These are phyloP conservation scores for Cytospora schulzeri DNA, from an alignment of 2,329 filamentous ascomycete genomes.

Conservation along the genomic window DNA sequence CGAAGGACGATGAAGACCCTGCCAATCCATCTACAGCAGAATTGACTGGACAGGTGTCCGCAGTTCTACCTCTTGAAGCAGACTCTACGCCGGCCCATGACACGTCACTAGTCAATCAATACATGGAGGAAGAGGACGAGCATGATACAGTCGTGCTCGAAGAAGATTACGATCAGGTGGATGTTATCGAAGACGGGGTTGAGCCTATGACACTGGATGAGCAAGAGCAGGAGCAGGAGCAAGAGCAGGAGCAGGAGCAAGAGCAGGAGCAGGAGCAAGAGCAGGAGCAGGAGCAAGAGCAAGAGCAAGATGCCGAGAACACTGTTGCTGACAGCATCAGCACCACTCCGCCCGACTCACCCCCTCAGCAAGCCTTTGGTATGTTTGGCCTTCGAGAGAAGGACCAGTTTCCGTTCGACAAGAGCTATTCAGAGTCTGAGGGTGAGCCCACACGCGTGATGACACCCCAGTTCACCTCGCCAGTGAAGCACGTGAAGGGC, in stretches of 20 bases:
- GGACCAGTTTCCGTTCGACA: constrained; percentile 47
- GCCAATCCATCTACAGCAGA: neutral
- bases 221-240: constrained; percentile 39
- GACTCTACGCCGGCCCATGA: constrained; percentile 33
- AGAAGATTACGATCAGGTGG: constrained; percentile 22
- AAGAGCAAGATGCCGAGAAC: constrained; percentile 27
- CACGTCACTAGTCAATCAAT: constrained; percentile 8
- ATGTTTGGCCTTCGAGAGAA: constrained; percentile 51
- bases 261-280: constrained; percentile 39
- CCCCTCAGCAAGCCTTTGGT: constrained; percentile 34
- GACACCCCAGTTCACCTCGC: constrained; percentile 19
- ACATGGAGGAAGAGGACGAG: constrained; percentile 26
- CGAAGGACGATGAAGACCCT: constrained; percentile 14
- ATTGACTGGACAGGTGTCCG: constrained; percentile 23
- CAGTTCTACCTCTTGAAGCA: constrained; percentile 36
- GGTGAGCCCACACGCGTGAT: constrained; percentile 45
- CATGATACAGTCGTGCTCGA: constrained; percentile 28
- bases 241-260: constrained; percentile 39
- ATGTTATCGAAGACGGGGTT: constrained; percentile 9
- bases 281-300: constrained; percentile 39
- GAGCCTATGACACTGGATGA: constrained; percentile 35
- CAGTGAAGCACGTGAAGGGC: constrained; percentile 32
- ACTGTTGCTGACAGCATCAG: constrained; percentile 25
- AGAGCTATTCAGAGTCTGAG: constrained; percentile 56
- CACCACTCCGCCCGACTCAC: constrained; percentile 36